Conservation (phyloP, 2,329 filamentous ascomycete genomes). For the Colletotrichum somersetense region DNA sequence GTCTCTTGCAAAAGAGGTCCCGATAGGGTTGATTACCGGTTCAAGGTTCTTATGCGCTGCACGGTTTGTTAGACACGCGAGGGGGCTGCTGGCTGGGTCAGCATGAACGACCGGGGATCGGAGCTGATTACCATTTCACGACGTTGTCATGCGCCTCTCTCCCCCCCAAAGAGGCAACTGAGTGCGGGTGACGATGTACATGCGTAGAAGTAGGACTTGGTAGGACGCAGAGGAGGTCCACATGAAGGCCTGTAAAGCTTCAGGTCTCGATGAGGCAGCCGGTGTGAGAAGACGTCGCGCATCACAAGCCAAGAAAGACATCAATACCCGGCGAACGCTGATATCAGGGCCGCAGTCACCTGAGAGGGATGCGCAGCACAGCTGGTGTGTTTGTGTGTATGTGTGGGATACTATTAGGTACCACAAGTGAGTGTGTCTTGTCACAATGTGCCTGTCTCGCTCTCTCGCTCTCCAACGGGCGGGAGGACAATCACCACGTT, state of each 20-base stretch:
- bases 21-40: neutral
- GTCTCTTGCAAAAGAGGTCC: neutral
- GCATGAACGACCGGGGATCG: conserved; percentile 1
- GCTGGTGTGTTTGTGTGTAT: too few species aligned
- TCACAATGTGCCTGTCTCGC: neutral
- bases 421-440: neutral
- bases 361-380: too few species aligned
- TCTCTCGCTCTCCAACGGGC: conserved; percentile 2
- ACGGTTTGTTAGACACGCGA: neutral
- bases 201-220: too few species aligned
- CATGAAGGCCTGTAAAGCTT: conserved; percentile 2
- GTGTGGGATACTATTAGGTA: neutral
- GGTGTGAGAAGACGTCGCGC: neutral
- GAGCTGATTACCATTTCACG: neutral
- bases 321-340: neutral
- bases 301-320: conserved; percentile 11
- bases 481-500: conserved; percentile 23
- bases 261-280: conserved; percentile 10
- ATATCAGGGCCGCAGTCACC: conserved; percentile 10
- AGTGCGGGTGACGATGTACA: too few species aligned
- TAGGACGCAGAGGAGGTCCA: neutral
- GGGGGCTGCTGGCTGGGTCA: too few species aligned
- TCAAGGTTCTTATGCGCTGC: neutral
- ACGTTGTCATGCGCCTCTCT: conserved; percentile 1
- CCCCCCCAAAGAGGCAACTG: neutral